A percentile compares a stretch with the other conserved stretches of the same genome.
Conservation (phyloP, 345 rosid species). For the Xanthoceras sorbifolium region DNA sequence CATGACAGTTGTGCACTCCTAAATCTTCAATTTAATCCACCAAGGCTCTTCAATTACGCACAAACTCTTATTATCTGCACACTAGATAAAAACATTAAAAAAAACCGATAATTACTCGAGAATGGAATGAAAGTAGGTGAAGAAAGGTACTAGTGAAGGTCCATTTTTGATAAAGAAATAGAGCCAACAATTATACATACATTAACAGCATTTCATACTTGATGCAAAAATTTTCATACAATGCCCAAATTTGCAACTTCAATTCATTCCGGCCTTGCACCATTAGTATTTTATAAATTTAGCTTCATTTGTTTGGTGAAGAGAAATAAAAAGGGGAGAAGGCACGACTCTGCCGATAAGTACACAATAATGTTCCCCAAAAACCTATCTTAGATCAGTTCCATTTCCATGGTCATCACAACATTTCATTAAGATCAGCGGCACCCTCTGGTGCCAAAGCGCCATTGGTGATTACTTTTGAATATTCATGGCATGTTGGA, state of each 20-base stretch:
- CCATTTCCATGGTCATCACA: background rate
- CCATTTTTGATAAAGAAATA: too few relatives aligned
- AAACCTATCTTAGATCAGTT: background rate
- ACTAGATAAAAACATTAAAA: too few relatives aligned
- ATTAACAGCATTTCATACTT: background rate
- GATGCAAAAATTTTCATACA: background rate
- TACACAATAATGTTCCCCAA: background rate
- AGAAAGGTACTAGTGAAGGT: too few relatives aligned
- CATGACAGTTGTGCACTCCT: too few relatives aligned
- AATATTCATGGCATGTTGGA: background rate
- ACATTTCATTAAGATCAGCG: background rate
- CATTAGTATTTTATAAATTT: background rate
- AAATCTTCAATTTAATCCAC: too few relatives aligned
- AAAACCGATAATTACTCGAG: too few relatives aligned
- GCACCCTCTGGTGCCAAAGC: background rate
- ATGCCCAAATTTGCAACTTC: background rate
- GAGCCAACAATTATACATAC: too few relatives aligned
- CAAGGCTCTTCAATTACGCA: too few relatives aligned
- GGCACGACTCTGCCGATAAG: background rate
- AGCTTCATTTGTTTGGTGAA: background rate
- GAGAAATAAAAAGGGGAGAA: background rate
- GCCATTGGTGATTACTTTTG: background rate
- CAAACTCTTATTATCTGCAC: too few relatives aligned
- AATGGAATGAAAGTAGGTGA: too few relatives aligned
- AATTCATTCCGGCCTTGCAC: background rate